These are phyloP conservation scores for Pseudocercospora vitis DNA, from an alignment of 2,329 filamentous ascomycete genomes.

Conservation along the genomic window DNA sequence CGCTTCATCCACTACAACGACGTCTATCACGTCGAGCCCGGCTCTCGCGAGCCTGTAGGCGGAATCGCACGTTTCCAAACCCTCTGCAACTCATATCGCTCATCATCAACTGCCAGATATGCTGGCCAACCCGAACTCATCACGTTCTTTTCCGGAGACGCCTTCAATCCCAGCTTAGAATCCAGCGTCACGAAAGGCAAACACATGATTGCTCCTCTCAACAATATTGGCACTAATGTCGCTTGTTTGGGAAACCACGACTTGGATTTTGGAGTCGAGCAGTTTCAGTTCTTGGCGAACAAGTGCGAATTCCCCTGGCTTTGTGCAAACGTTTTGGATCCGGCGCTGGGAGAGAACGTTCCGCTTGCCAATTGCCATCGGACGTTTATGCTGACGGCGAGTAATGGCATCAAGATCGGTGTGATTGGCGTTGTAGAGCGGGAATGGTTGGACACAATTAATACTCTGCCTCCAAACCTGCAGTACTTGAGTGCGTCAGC, in stretches of 20 bases:
- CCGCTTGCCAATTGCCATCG: constrained; percentile 74
- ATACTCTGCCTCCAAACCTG: constrained; percentile 76
- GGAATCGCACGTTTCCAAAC: constrained; percentile 80
- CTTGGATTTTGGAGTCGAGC: constrained; percentile 83
- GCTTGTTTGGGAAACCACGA: constrained; percentile 93
- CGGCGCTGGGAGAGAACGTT: constrained; percentile 70
- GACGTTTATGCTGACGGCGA: constrained; percentile 74
- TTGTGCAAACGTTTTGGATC: constrained; percentile 83
- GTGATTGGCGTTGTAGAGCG: constrained; percentile 82
- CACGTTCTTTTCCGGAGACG: constrained; percentile 88
- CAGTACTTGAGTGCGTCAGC: constrained; percentile 76
- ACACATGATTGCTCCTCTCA: constrained; percentile 87
- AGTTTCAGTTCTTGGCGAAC: constrained; percentile 70
- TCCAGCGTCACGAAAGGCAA: constrained; percentile 83
- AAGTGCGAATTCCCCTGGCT: constrained; percentile 88
- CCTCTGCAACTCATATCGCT: constrained; percentile 68
- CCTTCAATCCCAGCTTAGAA: constrained; percentile 87
- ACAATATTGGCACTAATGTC: constrained; percentile 72
- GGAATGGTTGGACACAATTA: constrained; percentile 88
- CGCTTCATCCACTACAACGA: constrained; percentile 91
- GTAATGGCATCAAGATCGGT: constrained; percentile 82
- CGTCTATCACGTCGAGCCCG: constrained; percentile 81
- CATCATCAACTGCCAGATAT: constrained; percentile 53
- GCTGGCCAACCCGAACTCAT: constrained; percentile 64
- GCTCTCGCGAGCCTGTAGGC: constrained; percentile 77